These are phyloP conservation scores for Polygonum aviculare DNA, from an alignment of 148 eudicot genomes.

Conservation along the genomic window DNA sequence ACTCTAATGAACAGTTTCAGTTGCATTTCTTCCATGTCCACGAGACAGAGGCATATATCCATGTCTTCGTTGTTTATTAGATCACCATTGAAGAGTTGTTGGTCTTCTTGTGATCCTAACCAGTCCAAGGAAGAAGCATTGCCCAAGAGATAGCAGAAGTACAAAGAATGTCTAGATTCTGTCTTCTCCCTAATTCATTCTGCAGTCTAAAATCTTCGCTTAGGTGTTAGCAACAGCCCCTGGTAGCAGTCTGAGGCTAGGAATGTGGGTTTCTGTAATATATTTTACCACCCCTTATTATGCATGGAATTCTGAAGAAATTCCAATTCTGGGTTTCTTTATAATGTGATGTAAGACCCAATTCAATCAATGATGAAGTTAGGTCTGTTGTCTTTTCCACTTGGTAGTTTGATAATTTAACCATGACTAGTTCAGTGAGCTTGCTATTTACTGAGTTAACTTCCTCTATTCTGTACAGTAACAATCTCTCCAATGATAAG, in stretches of 20 bases:
- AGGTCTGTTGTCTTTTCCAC: neutral
- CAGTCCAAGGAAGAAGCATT: constrained; percentile 18
- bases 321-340: constrained; percentile 3
- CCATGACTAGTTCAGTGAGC: neutral
- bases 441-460: too few species aligned
- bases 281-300: neutral
- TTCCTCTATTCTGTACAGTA: too few species aligned
- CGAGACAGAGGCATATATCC: constrained; percentile 65
- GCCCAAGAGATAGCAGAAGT: neutral
- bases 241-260: neutral
- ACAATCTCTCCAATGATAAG: too few species aligned
- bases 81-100: constrained; percentile 66
- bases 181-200: neutral
- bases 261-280: constrained; percentile 4
- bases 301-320: neutral
- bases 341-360: constrained; percentile 2
- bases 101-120: constrained; percentile 51
- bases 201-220: neutral
- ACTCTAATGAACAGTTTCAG: constrained; percentile 50
- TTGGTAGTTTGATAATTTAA: neutral
- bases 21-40: constrained; percentile 74
- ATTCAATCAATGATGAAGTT: constrained; percentile 1
- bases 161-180: neutral
- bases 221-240: neutral
- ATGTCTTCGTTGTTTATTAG: constrained; percentile 67